These are phyloP conservation scores for Fusarium denticulatum DNA, from an alignment of 2,329 filamentous ascomycete genomes.

Conservation along the genomic window DNA sequence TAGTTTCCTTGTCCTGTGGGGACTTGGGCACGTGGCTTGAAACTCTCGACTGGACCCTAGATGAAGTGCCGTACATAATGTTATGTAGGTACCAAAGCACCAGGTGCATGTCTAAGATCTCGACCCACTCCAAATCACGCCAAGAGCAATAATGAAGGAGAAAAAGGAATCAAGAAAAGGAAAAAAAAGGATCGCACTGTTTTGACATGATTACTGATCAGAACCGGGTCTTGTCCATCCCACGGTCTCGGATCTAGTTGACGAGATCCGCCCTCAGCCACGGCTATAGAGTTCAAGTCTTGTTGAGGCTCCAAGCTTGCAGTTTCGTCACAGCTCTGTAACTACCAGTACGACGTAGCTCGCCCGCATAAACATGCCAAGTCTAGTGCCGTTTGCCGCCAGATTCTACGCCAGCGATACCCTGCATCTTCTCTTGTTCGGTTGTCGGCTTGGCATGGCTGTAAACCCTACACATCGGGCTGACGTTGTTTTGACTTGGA, in stretches of 20 bases:
- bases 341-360: not conserved
- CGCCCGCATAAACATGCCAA: not conserved
- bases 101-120: not conserved
- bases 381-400: not conserved
- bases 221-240: not conserved
- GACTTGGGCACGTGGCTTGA: constrained; percentile 10
- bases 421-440: not conserved
- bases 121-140: not conserved
- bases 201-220: constrained; percentile 16
- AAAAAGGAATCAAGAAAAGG: not conserved
- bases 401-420: not conserved
- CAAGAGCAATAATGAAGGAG: not conserved
- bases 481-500: not conserved
- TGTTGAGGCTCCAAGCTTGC: not conserved
- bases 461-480: not conserved
- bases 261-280: not conserved
- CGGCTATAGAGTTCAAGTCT: not conserved
- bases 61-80: not conserved
- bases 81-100: not conserved
- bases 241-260: not conserved
- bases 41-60: not conserved
- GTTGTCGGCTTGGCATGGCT: not conserved
- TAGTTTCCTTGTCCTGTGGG: not conserved
- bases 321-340: not conserved
- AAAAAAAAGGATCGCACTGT: not conserved